Percentiles rank a stretch among this genome's conserved stretches.
These are phyloP conservation scores for Exophiala lecanii-corni DNA, from an alignment of 2,329 filamentous ascomycete species.

Conservation along the genomic window DNA sequence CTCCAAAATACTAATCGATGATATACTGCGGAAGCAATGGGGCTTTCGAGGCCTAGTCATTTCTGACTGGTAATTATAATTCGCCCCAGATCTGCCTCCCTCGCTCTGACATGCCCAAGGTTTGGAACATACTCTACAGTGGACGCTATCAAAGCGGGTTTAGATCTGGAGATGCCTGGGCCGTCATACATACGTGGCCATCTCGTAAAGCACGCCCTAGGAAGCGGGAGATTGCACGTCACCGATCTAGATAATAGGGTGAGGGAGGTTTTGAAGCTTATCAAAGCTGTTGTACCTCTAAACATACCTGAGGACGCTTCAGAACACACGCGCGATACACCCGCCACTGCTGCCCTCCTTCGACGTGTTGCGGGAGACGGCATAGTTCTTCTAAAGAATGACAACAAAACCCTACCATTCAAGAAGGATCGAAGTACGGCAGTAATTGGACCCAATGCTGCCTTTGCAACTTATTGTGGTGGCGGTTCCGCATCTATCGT, in stretches of 20 bases:
- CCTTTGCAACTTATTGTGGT: constrained; percentile 33
- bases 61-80: constrained; percentile 38
- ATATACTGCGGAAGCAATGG: constrained; percentile 42
- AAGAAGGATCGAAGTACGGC: constrained; percentile 12
- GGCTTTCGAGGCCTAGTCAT: constrained; percentile 41
- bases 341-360: constrained; percentile 22
- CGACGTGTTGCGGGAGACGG: constrained; percentile 17
- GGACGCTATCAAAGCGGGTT: constrained; percentile 24
- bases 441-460: constrained; percentile 33
- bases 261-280: constrained; percentile 31
- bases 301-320: constrained; percentile 11
- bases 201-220: constrained; percentile 27
- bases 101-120: background rate
- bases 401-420: constrained; percentile 23
- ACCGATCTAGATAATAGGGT: constrained; percentile 29
- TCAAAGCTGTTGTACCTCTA: constrained; percentile 24
- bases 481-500: constrained; percentile 34
- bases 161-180: constrained; percentile 28
- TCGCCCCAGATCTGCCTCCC: background rate
- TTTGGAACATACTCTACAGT: constrained; percentile 22
- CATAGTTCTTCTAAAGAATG: constrained; percentile 26
- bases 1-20: constrained; percentile 38
- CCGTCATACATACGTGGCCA: constrained; percentile 13
- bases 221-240: constrained; percentile 28
- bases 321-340: constrained; percentile 10